Base-by-base conservation (phyloP, 805 yeast genomes). In the Naumovozyma dairenensis region DNA sequence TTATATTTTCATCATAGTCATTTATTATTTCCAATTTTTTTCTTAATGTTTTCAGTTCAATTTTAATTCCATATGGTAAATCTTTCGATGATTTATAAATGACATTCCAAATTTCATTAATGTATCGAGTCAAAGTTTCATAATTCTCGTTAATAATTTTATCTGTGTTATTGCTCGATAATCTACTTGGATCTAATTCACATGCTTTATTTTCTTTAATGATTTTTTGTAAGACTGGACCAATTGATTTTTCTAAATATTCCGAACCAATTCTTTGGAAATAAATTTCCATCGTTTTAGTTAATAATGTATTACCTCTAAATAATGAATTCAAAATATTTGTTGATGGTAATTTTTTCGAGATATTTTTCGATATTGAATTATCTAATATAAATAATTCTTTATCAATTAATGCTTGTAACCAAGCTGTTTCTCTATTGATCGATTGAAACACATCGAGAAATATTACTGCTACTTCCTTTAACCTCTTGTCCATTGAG, bases 291-390 rank as follows among this genome's bases (percentile, higher is more conserved):
- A 87, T 54, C 0, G 94, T 69, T 51, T 83, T 83, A 0, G 95
- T 78, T 39, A 92, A 65, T 4, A 89, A 66, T 1, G 94, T 77
- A 36, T 84, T 81, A 0, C 96, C 95, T 45, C 98, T 67, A 49
- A 89, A 89, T 12, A 84, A 53, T 0, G 83, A 69, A 42, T 72
- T 77, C 42, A 72, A 69, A 3, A 74, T 28, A 63, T 50, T 52
- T 6, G 43, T 37, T 3, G 52, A 45, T 13, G 48, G 36, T 9
- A 41, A 57, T n/a, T 48, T 45, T 15, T 46, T 42, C 7, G 28
- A 41, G 1, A 43, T 33, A 34, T 47, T 53, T 34, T 40, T 46
- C 2, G 46, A 25, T 21, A 49, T 40, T 4, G 47, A 38, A 2
- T 35, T 33, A 19, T 56, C 56, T 5, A 57, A 39, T n/a, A 53